Evolutionary conservation across 768 basidiomycete species (phyloP).

Genomic region (Solioccasus polychromus): DNA sequence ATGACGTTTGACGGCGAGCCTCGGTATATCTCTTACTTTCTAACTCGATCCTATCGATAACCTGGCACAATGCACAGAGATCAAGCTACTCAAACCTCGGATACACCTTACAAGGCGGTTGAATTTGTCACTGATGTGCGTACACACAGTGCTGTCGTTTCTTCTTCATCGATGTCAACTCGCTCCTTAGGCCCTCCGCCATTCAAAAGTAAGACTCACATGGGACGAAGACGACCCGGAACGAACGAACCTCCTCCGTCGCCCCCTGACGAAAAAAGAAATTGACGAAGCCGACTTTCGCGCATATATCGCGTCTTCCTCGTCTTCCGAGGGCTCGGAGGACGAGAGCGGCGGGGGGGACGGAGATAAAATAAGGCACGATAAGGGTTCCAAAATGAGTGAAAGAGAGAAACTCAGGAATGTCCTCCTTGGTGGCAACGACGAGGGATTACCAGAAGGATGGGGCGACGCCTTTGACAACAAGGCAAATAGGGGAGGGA

Average conservation of each 20-base stretch:
- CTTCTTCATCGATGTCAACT: background rate
- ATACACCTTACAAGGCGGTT: slow-evolving; percentile 61
- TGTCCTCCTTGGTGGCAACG: slow-evolving; percentile 64
- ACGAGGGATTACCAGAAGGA: slow-evolving; percentile 77
- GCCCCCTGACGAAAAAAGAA: slow-evolving; percentile 75
- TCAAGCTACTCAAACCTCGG: slow-evolving; percentile 69
- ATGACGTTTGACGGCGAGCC: slow-evolving; percentile 82
- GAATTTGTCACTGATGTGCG: slow-evolving; percentile 93
- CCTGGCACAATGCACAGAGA: slow-evolving; percentile 51
- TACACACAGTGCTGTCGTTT: background rate
- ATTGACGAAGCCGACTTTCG: slow-evolving; percentile 91
- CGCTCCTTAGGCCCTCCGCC: slow-evolving; percentile 80
- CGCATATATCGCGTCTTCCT: slow-evolving; percentile 70
- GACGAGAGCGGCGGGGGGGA: slow-evolving; percentile 9
- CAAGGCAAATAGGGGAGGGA: slow-evolving; percentile 7
- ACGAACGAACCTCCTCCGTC: slow-evolving; percentile 75
- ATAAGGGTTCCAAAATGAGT: slow-evolving; percentile 35
- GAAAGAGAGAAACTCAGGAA: slow-evolving; percentile 73
- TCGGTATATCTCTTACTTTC: slow-evolving; percentile 43
- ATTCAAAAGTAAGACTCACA: slow-evolving; percentile 96
- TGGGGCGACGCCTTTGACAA: slow-evolving; percentile 55
- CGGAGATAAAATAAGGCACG: slow-evolving; percentile 10
- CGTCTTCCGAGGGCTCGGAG: slow-evolving; percentile 56
- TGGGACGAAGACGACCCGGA: slow-evolving; percentile 99
- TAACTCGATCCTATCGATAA: background rate